Evolutionary conservation across 2,329 filamentous ascomycete genomes (phyloP), one percentile per base, ranked within the genome.

Genomic region (Pyrenophora graminea): DNA sequence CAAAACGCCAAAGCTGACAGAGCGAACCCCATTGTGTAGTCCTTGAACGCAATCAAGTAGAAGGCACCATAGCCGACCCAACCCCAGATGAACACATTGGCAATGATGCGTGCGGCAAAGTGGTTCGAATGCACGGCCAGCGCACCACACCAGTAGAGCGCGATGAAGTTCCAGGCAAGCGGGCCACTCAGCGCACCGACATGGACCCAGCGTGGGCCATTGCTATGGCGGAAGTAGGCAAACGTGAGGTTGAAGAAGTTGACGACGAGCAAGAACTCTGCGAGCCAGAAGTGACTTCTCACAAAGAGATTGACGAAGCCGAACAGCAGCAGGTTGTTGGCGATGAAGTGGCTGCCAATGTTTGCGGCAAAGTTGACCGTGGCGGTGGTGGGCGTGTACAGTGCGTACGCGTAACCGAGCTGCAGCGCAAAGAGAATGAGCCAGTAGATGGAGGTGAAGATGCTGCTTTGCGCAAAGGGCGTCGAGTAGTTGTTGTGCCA

Each of bases 131-230:
- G 80, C 19, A 93, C 83, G 69, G 89, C 89, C 40, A 92, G 86
- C 17, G 91, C 90, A 7, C 91, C 91, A 63, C 91, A 90, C 90
- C 90, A 96, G 79, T 92, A 93, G 45, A 96, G 80, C 25, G 89
- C 88, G 12, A 93, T 85, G 67, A 94, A 89, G 12, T 88, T 91
- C 89, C 90, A 96, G 1, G 88, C 89, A 61, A 96, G 79, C 5
- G 91, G 91, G 0, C 86, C 89, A 13, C 88, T 87, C 18, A 91
- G 85, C 38, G 86, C 85, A 5, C 90, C 85, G 9, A 86, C 77
- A 74, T 96, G 91, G 62, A 96, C 89, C 65, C 89, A 85, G 53
- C 85, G 81, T 3, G 89, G 85, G 47, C 87, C 86, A 0, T 82
- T 82, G 17, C 82, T 81, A 76, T 95, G 87, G 56, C 88, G 85